Base-by-base conservation (phyloP, 164 flowering plant species). In the Houttuynia cordata region DNA sequence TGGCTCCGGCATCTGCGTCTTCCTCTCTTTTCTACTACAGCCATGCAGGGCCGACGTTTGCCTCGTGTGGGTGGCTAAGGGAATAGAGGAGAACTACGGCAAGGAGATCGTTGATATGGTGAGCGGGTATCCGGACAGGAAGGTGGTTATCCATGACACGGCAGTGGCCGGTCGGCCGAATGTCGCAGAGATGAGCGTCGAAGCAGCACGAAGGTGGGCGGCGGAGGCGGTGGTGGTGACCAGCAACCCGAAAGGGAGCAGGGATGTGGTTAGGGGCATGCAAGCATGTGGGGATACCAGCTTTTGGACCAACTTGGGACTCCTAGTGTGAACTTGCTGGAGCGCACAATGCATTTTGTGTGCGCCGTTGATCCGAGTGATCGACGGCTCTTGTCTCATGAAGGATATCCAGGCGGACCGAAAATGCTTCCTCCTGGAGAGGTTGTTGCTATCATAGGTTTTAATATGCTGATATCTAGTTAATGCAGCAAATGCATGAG, bases 241-340 rank as follows among this genome's bases (percentile, higher is more conserved):
- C 0, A 84, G 90, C 64, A 84, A 82, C 60, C 90, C 87, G 8
- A 76, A 81, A 59, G 87, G 87, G 34, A 85, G 87, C 56, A 74
- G 86, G 59, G 87, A 85, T 37, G 87, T 81, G 34, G 83, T 79
- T 1, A 62, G 72, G 72, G 53, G 79, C 87, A 22, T 85, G 87
- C 77, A 77, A 81, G 64, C 64, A 25, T 10, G 68, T 77, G 9
- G 84, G 87, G 22, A 68, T 81, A 23, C 67, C 85, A 15, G 86
- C 91, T 0, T 85, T 85, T 55, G 87, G 86, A 12, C 85, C 87
- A 14, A 82, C 82, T 51, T 85, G 87, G 91, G 91, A 85, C 59
- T 85, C 91, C 62, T 82, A 67, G 22, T 45, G 14, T 3, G 17
- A n/a, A n/a, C n/a, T n/a, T n/a, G n/a, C n/a, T n/a, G n/a, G n/a